A percentile compares a stretch with the other conserved stretches of the same genome.
Conservation (phyloP, 257 asterid genomes). For the Apocynum venetum region DNA sequence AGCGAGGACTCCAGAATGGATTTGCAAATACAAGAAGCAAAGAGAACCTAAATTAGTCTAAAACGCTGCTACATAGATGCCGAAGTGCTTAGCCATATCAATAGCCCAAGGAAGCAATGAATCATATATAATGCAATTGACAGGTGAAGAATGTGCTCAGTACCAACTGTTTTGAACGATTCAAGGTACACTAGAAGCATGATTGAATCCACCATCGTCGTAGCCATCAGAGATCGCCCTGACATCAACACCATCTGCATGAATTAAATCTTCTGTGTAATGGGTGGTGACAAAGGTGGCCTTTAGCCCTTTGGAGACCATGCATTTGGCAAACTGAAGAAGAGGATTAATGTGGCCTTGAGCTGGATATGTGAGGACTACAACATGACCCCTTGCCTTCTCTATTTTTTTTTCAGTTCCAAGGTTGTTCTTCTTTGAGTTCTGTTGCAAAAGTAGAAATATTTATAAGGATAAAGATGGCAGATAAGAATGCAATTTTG, state of each 20-base stretch:
- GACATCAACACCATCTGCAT: neutral
- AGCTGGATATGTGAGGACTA: slow-evolving; percentile 57
- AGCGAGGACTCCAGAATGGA: slow-evolving; percentile 34
- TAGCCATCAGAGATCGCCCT: slow-evolving; percentile 22
- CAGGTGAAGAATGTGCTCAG: slow-evolving; percentile 13
- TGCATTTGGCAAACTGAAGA: slow-evolving; percentile 67
- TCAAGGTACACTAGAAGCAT: slow-evolving; percentile 8
- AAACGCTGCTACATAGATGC: slow-evolving; percentile 44
- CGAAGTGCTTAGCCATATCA: slow-evolving; percentile 49
- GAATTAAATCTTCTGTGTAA: neutral
- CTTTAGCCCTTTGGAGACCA: slow-evolving; percentile 50
- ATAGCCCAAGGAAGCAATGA: slow-evolving; percentile 73
- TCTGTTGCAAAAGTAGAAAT: too few species aligned
- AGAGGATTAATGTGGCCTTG: slow-evolving; percentile 85
- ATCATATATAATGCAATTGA: slow-evolving; percentile 30
- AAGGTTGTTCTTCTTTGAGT: too few species aligned
- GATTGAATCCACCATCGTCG: slow-evolving; percentile 14
- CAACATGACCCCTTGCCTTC: slow-evolving; percentile 31
- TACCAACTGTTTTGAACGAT: neutral
- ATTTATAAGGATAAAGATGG: too few species aligned
- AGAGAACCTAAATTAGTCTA: slow-evolving; percentile 62
- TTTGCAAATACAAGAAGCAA: slow-evolving; percentile 43
- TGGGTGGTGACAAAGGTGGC: slow-evolving; percentile 32
- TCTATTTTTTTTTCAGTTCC: neutral
- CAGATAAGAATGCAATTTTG: neutral